Conservation (phyloP, 2,329 filamentous ascomycete genomes). For the Ophiostoma populinum region DNA sequence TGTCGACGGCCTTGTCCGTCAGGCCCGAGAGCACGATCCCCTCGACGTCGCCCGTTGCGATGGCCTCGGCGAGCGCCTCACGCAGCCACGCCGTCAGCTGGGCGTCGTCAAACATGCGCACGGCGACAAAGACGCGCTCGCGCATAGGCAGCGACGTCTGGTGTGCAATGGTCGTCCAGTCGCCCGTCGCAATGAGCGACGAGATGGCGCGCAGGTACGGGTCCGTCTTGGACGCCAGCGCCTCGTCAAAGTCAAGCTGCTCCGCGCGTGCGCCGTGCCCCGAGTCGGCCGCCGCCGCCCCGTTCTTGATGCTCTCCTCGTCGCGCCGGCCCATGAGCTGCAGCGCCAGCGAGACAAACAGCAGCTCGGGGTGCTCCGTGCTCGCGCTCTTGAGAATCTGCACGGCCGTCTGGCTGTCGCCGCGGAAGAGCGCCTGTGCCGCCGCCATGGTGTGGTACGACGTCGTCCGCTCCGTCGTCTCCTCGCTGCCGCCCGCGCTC, state of each 20-base stretch:
- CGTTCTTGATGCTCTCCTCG: slow-evolving; percentile 21
- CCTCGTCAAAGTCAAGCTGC: slow-evolving; percentile 40
- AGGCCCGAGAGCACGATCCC: slow-evolving; percentile 66
- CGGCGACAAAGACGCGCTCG: slow-evolving; percentile 57
- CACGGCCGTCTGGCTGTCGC: slow-evolving; percentile 49
- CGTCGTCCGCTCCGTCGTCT: slow-evolving; percentile 24
- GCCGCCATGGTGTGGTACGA: slow-evolving; percentile 54
- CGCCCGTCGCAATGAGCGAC: slow-evolving; percentile 56
- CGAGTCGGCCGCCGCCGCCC: not conserved
- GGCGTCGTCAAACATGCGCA: slow-evolving; percentile 46
- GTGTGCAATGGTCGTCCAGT: slow-evolving; percentile 59
- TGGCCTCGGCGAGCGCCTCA: slow-evolving; percentile 42
- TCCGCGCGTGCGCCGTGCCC: not conserved
- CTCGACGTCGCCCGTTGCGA: slow-evolving; percentile 53
- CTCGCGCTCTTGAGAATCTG: slow-evolving; percentile 53
- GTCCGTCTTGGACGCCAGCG: slow-evolving; percentile 54
- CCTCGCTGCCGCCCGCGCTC: not conserved
- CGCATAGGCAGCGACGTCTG: slow-evolving; percentile 57
- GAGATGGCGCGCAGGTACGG: slow-evolving; percentile 69
- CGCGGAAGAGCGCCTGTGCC: slow-evolving; percentile 58
- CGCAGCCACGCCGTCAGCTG: slow-evolving; percentile 50
- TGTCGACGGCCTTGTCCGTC: slow-evolving; percentile 52
- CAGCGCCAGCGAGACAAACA: slow-evolving; percentile 51
- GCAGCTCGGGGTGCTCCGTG: slow-evolving; percentile 41
- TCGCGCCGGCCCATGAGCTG: slow-evolving; percentile 40